Conservation (phyloP, 78 protist species). For the Speleostelium caveatum region DNA sequence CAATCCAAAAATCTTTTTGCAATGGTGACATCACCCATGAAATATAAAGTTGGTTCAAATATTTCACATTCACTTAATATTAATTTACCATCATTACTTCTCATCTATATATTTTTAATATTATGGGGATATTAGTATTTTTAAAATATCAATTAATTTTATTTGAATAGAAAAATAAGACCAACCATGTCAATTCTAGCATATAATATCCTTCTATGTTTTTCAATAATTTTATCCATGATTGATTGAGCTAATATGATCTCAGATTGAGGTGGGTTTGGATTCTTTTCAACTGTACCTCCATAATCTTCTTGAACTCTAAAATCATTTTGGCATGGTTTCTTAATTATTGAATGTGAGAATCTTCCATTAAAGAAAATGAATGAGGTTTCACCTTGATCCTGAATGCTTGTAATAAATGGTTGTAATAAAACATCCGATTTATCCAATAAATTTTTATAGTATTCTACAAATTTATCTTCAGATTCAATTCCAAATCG, state of each 20-base stretch:
- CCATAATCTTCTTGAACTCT: constrained; percentile 70
- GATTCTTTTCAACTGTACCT: constrained; percentile 28
- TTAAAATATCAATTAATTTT: not conserved
- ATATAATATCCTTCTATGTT: constrained; percentile 14
- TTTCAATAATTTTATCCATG: constrained; percentile 26
- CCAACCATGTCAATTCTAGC: constrained; percentile 69
- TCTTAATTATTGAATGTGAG: constrained; percentile 54
- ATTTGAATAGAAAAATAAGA: not conserved
- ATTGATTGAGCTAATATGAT: constrained; percentile 22
- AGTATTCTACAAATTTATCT: not conserved
- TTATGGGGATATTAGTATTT: not conserved
- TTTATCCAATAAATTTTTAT: not conserved
- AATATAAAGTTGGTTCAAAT: constrained; percentile 75
- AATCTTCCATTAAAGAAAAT: constrained; percentile 48
- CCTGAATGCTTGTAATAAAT: constrained; percentile 5
- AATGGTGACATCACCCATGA: constrained; percentile 15
- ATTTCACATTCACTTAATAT: constrained; percentile 56
- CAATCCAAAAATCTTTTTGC: constrained; percentile 22
- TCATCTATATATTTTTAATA: constrained; percentile 13
- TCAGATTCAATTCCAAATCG: constrained; percentile 9
- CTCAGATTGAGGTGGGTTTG: constrained; percentile 1
- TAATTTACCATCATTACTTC: constrained; percentile 39
- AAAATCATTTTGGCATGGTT: constrained; percentile 40
- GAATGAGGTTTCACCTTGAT: constrained; percentile 58
- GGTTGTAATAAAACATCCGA: constrained; percentile 49